Percentiles rank a stretch among this genome's conserved stretches.
Conservation (phyloP, 768 basidiomycete species). For the Tricholoma sp. region DNA sequence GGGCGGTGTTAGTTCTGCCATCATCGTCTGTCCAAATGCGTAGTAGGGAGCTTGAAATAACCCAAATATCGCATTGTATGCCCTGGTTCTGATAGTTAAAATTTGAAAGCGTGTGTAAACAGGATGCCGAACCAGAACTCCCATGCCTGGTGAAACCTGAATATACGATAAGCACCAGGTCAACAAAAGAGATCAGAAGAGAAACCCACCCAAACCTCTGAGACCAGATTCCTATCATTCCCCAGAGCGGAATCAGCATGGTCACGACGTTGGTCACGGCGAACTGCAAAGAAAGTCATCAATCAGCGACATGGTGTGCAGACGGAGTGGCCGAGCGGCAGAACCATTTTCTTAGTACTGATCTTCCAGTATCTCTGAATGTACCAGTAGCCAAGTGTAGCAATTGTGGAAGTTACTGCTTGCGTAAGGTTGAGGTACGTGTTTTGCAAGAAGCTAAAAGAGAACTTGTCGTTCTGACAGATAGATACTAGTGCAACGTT, state of each 20-base stretch:
- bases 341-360: constrained; percentile 75
- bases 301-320: not conserved
- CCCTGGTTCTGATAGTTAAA: constrained; percentile 34
- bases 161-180: not conserved
- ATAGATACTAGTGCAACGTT: constrained; percentile 72
- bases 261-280: constrained; percentile 72
- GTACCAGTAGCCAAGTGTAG: constrained; percentile 79
- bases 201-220: constrained; percentile 55
- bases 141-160: constrained; percentile 74
- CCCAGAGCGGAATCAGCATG: constrained; percentile 78
- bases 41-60: constrained; percentile 87
- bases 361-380: constrained; percentile 78
- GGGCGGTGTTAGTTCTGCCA: constrained; percentile 83
- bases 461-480: constrained; percentile 77
- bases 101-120: not conserved
- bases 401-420: constrained; percentile 67
- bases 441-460: constrained; percentile 76
- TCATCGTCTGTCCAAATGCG: constrained; percentile 82
- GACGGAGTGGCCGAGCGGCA: constrained; percentile 4
- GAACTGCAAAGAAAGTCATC: constrained; percentile 40
- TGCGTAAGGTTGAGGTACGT: constrained; percentile 77
- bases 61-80: constrained; percentile 76
- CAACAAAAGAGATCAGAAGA: constrained; percentile 1
- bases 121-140: constrained; percentile 66
- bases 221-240: constrained; percentile 85